Percentiles rank a stretch among this genome's conserved stretches.
Conservation (phyloP, 768 basidiomycete genomes). For the Chalciporus piperatus region DNA sequence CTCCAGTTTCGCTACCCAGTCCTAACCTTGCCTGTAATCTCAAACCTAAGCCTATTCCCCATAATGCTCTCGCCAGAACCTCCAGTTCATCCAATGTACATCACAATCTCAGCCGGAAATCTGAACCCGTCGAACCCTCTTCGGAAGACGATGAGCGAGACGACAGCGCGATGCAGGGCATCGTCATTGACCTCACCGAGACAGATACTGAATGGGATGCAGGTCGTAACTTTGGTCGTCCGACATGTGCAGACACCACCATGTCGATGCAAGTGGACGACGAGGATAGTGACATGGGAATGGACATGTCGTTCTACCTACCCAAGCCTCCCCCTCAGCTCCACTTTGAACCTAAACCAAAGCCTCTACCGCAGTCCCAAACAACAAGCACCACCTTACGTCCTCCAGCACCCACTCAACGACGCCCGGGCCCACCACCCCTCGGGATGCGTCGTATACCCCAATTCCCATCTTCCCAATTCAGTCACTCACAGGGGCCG, state of each 20-base stretch:
- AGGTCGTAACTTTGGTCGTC: not conserved
- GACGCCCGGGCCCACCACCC: conserved; percentile 20
- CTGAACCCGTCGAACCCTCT: not conserved
- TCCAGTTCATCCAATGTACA: not conserved
- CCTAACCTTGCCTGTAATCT: conserved; percentile 9
- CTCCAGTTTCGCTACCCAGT: conserved; percentile 9
- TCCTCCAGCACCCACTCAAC: conserved; percentile 13
- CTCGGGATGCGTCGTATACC: conserved; percentile 29
- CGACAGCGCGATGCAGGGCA: conserved; percentile 15
- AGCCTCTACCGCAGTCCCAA: not conserved
- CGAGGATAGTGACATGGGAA: conserved; percentile 10
- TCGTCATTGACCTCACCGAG: conserved; percentile 18
- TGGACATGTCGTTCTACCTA: conserved; percentile 17
- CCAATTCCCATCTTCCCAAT: conserved; percentile 20
- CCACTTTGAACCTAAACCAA: conserved; percentile 1
- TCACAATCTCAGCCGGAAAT: not conserved
- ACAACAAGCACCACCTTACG: not conserved
- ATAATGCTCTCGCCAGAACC: not conserved
- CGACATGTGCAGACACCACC: conserved; percentile 3
- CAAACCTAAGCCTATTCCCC: conserved; percentile 3
- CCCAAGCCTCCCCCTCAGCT: not conserved
- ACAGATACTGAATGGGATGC: conserved; percentile 19
- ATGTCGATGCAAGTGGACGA: conserved; percentile 18
- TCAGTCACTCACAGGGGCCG: conserved; percentile 16
- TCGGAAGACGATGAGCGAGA: not conserved